phyloP scores from a whole-genome alignment of 768 basidiomycete species.

The Roridomyces roridus region DNA sequence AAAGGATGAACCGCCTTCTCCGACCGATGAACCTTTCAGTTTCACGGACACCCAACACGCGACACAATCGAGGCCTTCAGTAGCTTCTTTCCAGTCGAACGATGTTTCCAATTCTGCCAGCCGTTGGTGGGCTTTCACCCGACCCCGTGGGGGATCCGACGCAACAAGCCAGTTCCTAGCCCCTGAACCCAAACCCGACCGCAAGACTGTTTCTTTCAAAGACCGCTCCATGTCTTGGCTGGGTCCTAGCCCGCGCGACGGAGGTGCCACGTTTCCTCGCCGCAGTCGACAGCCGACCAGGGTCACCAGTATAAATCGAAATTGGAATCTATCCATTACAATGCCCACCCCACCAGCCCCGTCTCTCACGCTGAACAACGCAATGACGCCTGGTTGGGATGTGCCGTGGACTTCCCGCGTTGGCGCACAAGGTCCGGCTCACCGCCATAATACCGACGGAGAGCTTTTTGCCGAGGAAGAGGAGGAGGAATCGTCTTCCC shows the following conservation, averaged over 20 bases:
- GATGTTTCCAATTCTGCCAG: constrained; percentile 49
- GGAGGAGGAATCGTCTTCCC: constrained; percentile 22
- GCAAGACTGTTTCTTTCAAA: constrained; percentile 41
- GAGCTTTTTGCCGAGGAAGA: constrained; percentile 36
- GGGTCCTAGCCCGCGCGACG: constrained; percentile 43
- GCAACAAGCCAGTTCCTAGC: constrained; percentile 15
- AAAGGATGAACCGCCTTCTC: constrained; percentile 81
- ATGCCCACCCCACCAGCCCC: constrained; percentile 44
- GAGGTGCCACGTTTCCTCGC: constrained; percentile 32
- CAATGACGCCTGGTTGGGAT: constrained; percentile 70
- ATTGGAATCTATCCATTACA: constrained; percentile 39
- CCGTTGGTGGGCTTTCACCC: constrained; percentile 80
- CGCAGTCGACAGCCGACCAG: constrained; percentile 37
- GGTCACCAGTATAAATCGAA: constrained; percentile 21
- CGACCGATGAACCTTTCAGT: constrained; percentile 48
- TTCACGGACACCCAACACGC: constrained; percentile 35
- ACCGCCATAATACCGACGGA: constrained; percentile 33
- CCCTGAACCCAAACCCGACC: constrained; percentile 36
- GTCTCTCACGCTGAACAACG: constrained; percentile 61
- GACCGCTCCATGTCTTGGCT: constrained; percentile 62
- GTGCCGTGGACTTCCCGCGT: constrained; percentile 65
- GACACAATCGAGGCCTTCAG: constrained; percentile 52
- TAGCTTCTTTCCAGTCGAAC: constrained; percentile 60
- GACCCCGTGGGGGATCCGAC: constrained; percentile 49
- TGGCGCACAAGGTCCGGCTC: constrained; percentile 45